A percentile compares a stretch with the other conserved stretches of the same genome.
These are phyloP conservation scores for Solanum etuberosum DNA, from an alignment of 257 asterid species.

Conservation along the genomic window DNA sequence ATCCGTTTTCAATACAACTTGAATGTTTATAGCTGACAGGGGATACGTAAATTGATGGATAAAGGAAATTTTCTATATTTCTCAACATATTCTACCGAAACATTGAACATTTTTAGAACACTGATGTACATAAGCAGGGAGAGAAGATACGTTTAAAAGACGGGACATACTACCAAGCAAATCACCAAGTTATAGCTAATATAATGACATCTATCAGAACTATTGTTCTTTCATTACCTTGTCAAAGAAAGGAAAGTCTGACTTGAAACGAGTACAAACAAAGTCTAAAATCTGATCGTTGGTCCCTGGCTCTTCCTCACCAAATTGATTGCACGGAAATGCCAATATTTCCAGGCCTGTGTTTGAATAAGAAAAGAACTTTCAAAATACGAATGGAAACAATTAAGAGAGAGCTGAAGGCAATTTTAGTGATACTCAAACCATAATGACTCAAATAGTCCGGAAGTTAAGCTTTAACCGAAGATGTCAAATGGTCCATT, in stretches of 20 bases:
- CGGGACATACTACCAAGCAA: background rate
- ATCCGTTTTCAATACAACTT: background rate
- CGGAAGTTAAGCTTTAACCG: background rate
- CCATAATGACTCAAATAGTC: background rate
- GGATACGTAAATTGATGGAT: background rate
- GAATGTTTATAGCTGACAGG: background rate
- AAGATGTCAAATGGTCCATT: background rate
- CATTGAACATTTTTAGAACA: no score
- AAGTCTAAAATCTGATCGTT: slow-evolving; percentile 55
- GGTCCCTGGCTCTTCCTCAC: slow-evolving; percentile 79
- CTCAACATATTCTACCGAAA: background rate
- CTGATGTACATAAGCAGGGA: background rate
- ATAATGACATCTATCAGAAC: background rate
- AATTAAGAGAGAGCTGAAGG: background rate
- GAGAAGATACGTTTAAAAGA: background rate
- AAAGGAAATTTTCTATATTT: background rate
- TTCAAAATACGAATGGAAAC: background rate
- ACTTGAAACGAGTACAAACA: slow-evolving; percentile 65
- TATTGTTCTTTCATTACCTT: slow-evolving; percentile 30
- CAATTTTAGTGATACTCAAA: background rate
- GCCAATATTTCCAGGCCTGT: slow-evolving; percentile 77
- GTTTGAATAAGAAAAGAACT: background rate
- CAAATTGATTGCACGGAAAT: slow-evolving; percentile 91
- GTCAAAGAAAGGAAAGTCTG: slow-evolving; percentile 59
- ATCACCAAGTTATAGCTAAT: background rate